phyloP scores from a whole-genome alignment of 768 basidiomycete species.

The Termitomyces eurrhizus region DNA sequence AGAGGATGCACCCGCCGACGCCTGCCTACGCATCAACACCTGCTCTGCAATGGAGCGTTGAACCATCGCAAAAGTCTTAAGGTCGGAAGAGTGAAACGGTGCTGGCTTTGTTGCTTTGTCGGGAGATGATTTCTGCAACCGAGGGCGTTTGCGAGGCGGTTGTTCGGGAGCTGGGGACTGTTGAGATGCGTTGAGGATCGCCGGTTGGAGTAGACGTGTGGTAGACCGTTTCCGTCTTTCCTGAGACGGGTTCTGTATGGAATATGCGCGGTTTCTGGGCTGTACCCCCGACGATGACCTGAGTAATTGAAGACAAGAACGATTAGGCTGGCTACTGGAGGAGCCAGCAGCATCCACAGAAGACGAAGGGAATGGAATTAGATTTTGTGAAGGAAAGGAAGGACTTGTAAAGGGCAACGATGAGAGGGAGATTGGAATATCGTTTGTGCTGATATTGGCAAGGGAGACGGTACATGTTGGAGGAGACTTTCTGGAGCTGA shows the following conservation, averaged over 20 bases:
- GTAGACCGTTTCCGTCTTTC: constrained; percentile 17
- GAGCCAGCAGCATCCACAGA: constrained; percentile 6
- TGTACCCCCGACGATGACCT: constrained; percentile 11
- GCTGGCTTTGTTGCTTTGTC: constrained; percentile 7
- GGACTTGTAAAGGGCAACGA: constrained; percentile 6
- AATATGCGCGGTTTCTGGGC: constrained; percentile 8
- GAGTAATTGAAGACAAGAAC: constrained; percentile 14
- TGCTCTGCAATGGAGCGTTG: constrained; percentile 18
- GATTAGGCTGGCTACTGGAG: constrained; percentile 18
- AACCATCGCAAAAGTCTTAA: constrained; percentile 16
- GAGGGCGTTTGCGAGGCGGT: constrained; percentile 20
- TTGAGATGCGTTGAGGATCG: neutral
- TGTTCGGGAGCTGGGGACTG: constrained; percentile 10
- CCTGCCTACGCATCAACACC: constrained; percentile 9
- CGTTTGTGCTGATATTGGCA: constrained; percentile 15
- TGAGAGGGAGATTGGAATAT: constrained; percentile 6
- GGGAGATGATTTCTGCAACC: constrained; percentile 11
- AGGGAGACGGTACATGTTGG: constrained; percentile 21
- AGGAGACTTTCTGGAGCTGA: constrained; percentile 18
- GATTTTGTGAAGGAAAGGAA: constrained; percentile 10
- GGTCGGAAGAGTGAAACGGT: constrained; percentile 12
- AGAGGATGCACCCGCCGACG: neutral
- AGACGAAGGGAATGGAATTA: constrained; percentile 19
- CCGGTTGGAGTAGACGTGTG: constrained; percentile 4
- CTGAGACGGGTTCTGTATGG: constrained; percentile 3